A percentile compares a stretch with the other conserved stretches of the same genome.
Evolutionary conservation across 2,329 filamentous ascomycete species (phyloP).

Genomic region (Cladosporium sphaerospermum): DNA sequence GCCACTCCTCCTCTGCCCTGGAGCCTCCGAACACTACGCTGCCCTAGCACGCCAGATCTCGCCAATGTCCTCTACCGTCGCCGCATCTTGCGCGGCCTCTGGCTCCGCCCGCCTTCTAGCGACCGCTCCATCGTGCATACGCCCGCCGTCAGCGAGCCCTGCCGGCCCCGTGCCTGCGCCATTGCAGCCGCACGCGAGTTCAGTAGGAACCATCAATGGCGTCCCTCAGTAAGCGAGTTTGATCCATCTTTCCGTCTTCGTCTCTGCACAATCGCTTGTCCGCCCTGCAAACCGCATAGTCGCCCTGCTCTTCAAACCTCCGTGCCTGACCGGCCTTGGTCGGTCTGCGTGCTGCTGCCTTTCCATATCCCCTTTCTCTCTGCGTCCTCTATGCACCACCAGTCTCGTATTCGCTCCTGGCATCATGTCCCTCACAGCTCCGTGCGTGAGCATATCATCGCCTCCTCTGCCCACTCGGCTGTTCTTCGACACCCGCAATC

Average conservation of each 20-base stretch:
- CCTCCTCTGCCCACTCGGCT: neutral
- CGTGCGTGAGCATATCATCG: constrained; percentile 8
- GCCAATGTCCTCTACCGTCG: too few species aligned
- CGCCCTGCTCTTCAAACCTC: neutral
- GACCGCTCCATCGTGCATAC: neutral
- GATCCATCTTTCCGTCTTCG: neutral
- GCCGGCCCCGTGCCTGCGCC: constrained; percentile 4
- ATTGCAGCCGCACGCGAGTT: neutral
- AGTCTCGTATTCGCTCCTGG: neutral
- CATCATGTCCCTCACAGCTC: constrained; percentile 7
- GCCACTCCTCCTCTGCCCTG: neutral
- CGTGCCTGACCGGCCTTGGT: neutral
- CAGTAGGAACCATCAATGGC: constrained; percentile 1
- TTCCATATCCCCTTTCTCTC: neutral
- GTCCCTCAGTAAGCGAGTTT: constrained; percentile 10
- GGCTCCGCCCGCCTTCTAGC: constrained; percentile 4
- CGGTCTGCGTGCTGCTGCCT: neutral
- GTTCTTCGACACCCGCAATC: neutral
- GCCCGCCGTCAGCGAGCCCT: neutral
- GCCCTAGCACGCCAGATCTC: neutral
- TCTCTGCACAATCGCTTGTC: neutral
- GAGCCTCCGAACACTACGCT: neutral
- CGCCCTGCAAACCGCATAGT: neutral
- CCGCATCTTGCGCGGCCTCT: neutral
- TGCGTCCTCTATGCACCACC: neutral